Evolutionary conservation across 768 basidiomycete species (phyloP).

Genomic region (Russula griseocarnosa): DNA sequence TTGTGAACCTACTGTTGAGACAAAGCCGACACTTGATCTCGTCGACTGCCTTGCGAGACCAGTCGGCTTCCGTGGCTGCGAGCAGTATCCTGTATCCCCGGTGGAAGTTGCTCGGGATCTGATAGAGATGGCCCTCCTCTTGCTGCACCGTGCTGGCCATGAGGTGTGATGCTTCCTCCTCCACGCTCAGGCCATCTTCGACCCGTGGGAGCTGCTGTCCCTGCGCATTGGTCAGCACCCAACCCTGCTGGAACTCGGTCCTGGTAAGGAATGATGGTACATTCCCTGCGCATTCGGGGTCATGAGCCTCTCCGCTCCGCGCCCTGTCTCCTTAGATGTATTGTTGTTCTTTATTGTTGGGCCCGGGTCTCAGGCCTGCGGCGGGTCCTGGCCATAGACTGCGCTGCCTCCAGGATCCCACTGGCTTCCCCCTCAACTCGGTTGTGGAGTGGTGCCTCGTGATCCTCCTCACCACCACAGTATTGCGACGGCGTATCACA

Average conservation of each 20-base stretch:
- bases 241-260: not conserved
- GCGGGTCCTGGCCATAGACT: not conserved
- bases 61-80: not conserved
- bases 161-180: not conserved
- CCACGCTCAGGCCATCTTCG: conserved; percentile 9
- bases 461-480: too few relatives aligned
- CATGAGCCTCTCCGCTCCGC: conserved; percentile 17
- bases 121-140: not conserved
- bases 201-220: not conserved
- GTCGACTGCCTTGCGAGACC: not conserved
- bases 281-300: not conserved
- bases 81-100: not conserved
- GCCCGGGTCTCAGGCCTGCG: not conserved
- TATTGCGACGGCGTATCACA: too few relatives aligned
- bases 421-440: too few relatives aligned
- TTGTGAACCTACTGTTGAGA: too few relatives aligned
- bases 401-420: too few relatives aligned
- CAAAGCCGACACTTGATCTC: not conserved
- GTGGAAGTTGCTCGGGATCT: not conserved
- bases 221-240: not conserved
- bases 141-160: not conserved
- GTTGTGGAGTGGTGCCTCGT: too few relatives aligned
- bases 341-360: not conserved
- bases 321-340: not conserved
- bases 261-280: not conserved